A percentile compares a stretch with the other conserved stretches of the same genome.
phyloP scores from a whole-genome alignment of 176 grass and related monocot genomes.

The Bothriochloa decipiens region DNA sequence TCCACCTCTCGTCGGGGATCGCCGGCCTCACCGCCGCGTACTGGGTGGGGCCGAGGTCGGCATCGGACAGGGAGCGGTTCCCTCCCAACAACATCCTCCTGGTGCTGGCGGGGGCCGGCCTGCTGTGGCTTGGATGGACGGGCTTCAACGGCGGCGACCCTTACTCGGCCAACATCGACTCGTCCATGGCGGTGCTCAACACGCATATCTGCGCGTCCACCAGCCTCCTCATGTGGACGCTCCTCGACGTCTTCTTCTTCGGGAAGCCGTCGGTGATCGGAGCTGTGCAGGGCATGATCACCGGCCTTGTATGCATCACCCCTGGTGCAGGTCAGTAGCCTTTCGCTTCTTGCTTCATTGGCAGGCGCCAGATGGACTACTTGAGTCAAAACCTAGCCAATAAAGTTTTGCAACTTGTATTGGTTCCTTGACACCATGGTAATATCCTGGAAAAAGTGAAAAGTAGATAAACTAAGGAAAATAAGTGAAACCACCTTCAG shows the following conservation, averaged over 20 bases:
- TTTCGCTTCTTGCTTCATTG: conserved; percentile 25
- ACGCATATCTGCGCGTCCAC: conserved; percentile 69
- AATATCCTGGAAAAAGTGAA: not conserved
- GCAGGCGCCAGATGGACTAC: not conserved
- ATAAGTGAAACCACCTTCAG: not conserved
- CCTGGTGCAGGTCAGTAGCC: conserved; percentile 56
- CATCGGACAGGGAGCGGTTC: conserved; percentile 59
- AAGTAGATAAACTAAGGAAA: conserved; percentile 19
- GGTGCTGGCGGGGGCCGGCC: conserved; percentile 60
- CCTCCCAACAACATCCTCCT: conserved; percentile 78
- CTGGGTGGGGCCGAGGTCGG: conserved; percentile 69
- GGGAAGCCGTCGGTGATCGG: conserved; percentile 74
- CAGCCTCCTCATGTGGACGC: conserved; percentile 73
- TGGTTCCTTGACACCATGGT: not conserved
- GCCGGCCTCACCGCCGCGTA: conserved; percentile 68
- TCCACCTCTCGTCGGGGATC: conserved; percentile 71
- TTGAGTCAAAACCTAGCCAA: conserved; percentile 5
- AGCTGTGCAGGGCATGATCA: conserved; percentile 77
- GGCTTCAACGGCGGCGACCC: conserved; percentile 74
- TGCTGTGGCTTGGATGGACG: conserved; percentile 81
- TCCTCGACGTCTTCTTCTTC: conserved; percentile 75
- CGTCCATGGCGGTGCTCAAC: conserved; percentile 63
- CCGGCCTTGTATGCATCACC: conserved; percentile 82
- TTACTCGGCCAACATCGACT: conserved; percentile 62
- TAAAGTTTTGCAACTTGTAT: conserved; percentile 31